phyloP scores from a whole-genome alignment of 768 basidiomycete species.

The Calvatia gigantea region DNA sequence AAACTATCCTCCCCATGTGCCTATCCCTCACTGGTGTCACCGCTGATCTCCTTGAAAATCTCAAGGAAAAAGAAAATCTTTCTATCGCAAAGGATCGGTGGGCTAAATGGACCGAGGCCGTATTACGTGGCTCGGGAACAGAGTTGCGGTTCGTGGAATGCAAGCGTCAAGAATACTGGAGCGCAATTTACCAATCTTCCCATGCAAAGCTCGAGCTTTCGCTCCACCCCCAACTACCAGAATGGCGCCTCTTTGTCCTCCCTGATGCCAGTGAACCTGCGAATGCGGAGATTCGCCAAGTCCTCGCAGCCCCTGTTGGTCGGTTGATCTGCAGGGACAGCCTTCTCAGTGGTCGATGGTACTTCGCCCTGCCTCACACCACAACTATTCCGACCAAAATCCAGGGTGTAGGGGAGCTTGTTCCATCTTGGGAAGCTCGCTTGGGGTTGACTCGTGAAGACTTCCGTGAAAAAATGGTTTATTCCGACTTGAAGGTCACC shows the following conservation, averaged over 20 bases:
- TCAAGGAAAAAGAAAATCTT: constrained; percentile 37
- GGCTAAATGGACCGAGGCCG: constrained; percentile 66
- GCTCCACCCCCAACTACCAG: constrained; percentile 71
- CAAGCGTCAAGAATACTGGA: constrained; percentile 89
- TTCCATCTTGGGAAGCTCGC: constrained; percentile 82
- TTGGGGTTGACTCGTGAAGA: constrained; percentile 68
- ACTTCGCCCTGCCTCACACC: constrained; percentile 68
- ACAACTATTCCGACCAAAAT: constrained; percentile 59
- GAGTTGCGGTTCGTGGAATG: constrained; percentile 82
- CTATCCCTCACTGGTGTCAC: constrained; percentile 54
- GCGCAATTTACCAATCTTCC: constrained; percentile 70
- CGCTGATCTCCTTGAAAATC: constrained; percentile 44
- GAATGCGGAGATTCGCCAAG: constrained; percentile 73
- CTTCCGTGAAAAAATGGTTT: constrained; percentile 64
- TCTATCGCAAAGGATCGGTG: constrained; percentile 56
- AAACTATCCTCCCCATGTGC: constrained; percentile 84
- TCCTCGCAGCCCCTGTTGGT: constrained; percentile 75
- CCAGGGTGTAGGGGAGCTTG: constrained; percentile 60
- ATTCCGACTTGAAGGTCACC: constrained; percentile 62
- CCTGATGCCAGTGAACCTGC: constrained; percentile 67
- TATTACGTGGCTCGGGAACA: constrained; percentile 49
- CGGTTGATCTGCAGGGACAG: constrained; percentile 55
- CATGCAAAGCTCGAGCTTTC: constrained; percentile 70
- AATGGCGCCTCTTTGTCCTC: constrained; percentile 83
- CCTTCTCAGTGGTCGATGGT: constrained; percentile 73